Percentiles rank a stretch among this genome's conserved stretches.
Evolutionary conservation across 2,329 filamentous ascomycete species (phyloP).

Genomic region (Botryotinia convoluta): DNA sequence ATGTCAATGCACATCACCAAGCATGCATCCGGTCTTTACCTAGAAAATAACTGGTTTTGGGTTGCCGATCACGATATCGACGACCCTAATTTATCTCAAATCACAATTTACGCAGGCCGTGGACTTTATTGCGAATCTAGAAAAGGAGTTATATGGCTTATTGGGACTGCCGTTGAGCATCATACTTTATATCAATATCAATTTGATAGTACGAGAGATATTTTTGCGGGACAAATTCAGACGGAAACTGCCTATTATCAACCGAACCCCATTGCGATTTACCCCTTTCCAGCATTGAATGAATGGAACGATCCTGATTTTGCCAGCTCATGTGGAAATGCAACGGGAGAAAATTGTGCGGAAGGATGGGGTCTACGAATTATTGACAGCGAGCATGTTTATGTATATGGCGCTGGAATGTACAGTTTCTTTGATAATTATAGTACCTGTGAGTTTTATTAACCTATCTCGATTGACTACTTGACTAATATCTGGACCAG

Average conservation of each 20-base stretch:
- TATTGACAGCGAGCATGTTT: not conserved
- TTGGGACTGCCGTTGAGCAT: constrained; percentile 49
- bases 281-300: constrained; percentile 1
- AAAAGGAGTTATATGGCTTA: constrained; percentile 49
- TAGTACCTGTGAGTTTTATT: not conserved
- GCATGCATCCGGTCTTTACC: constrained; percentile 45
- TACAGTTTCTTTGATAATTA: constrained; percentile 22
- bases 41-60: constrained; percentile 51
- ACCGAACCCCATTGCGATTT: constrained; percentile 10
- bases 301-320: constrained; percentile 20
- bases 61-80: constrained; percentile 46
- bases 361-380: constrained; percentile 20
- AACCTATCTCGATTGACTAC: too few relatives aligned
- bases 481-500: not conserved
- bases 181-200: constrained; percentile 53
- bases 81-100: constrained; percentile 48
- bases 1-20: constrained; percentile 39
- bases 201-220: constrained; percentile 40
- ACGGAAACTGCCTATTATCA: constrained; percentile 30
- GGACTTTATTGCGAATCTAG: constrained; percentile 48
- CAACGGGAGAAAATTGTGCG: constrained; percentile 9
- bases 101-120: constrained; percentile 51
- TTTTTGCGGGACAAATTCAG: constrained; percentile 32
- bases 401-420: constrained; percentile 18
- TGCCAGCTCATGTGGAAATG: not conserved